phyloP scores from a whole-genome alignment of 306 rosid genomes.

The Cucumis hystrix region DNA sequence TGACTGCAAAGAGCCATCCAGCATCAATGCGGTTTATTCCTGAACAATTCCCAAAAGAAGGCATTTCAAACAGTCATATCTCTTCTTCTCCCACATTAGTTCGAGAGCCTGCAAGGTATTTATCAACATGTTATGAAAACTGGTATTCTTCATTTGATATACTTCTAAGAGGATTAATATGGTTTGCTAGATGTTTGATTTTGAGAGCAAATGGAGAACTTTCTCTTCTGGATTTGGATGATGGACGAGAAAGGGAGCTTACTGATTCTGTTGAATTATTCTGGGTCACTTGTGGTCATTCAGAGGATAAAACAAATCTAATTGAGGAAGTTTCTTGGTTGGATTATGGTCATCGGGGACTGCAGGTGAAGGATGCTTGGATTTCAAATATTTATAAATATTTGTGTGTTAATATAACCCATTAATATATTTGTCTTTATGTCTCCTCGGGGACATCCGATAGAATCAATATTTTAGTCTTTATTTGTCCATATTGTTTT shows the following conservation, averaged over 20 bases:
- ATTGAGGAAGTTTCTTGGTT: conserved; percentile 99
- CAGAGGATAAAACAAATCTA: conserved; percentile 81
- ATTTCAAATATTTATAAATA: not conserved
- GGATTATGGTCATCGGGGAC: conserved; percentile 95
- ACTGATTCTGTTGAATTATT: conserved; percentile 90
- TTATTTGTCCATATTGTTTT: conserved; percentile 9
- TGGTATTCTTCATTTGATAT: conserved; percentile 7
- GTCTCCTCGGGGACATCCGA: too few relatives aligned
- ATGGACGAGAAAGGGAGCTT: conserved; percentile 86
- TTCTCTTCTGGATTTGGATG: conserved; percentile 95
- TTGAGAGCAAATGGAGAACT: conserved; percentile 90
- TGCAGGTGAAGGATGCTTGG: conserved; percentile 61
- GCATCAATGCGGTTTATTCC: conserved; percentile 95
- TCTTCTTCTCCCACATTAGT: conserved; percentile 41
- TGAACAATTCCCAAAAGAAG: conserved; percentile 62
- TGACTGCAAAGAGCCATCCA: conserved; percentile 98
- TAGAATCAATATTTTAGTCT: not conserved
- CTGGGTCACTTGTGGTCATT: conserved; percentile 99
- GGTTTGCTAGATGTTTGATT: conserved; percentile 71
- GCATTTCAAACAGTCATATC: conserved; percentile 35
- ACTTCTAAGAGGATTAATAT: conserved; percentile 19
- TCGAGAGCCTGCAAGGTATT: conserved; percentile 87
- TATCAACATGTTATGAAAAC: not conserved
- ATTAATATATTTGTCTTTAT: too few relatives aligned
- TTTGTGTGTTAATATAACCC: not conserved